These are phyloP conservation scores for Talaromyces sp. DNA, from an alignment of 2,329 filamentous ascomycete genomes.

Conservation along the genomic window DNA sequence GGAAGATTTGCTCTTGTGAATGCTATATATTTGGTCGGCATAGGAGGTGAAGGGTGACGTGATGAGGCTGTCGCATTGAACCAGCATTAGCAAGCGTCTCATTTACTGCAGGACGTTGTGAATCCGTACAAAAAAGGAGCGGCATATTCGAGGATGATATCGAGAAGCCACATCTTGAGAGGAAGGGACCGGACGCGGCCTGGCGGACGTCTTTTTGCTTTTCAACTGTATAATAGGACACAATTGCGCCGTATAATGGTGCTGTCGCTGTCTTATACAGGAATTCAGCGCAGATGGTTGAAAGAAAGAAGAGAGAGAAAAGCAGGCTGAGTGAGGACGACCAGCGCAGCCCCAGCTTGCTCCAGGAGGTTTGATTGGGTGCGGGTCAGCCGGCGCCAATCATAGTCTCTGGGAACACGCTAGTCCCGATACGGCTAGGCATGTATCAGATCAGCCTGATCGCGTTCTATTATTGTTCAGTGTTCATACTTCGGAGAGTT, in stretches of 20 bases:
- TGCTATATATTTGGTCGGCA: conserved; percentile 62
- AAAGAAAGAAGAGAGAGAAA: neutral
- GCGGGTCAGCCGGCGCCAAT: neutral
- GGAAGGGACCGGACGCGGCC: neutral
- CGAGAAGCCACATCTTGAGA: conserved; percentile 34
- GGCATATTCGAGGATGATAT: conserved; percentile 40
- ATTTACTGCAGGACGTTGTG: conserved; percentile 6
- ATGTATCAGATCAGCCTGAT: neutral
- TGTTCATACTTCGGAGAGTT: too few species aligned
- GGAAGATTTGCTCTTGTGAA: conserved; percentile 55
- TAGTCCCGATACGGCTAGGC: neutral
- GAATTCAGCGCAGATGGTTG: neutral
- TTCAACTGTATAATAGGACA: neutral
- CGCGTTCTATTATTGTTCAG: too few species aligned
- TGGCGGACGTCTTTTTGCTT: neutral
- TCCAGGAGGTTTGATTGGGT: neutral
- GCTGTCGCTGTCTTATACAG: neutral
- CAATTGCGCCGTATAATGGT: neutral
- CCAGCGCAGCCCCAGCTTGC: neutral
- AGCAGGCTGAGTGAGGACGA: neutral
- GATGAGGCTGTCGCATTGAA: conserved; percentile 44
- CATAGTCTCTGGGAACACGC: neutral
- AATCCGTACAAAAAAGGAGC: conserved; percentile 44
- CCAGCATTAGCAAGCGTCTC: conserved; percentile 2
- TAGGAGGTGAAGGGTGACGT: conserved; percentile 61